Evolutionary conservation across 331 rosid genomes (phyloP), one percentile per base, ranked within the genome.

Genomic region (Telfairia occidentalis): DNA sequence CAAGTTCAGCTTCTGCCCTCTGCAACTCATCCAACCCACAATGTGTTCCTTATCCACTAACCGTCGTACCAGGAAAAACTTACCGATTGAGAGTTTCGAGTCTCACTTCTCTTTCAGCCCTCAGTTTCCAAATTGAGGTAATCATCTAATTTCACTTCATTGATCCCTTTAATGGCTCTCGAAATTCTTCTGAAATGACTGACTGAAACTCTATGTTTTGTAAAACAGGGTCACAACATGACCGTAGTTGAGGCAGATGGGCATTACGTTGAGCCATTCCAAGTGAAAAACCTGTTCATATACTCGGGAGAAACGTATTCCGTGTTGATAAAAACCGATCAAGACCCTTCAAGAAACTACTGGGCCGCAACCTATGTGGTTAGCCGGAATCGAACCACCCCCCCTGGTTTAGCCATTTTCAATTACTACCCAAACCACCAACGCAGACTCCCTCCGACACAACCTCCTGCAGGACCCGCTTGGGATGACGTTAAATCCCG

Each of bases 181-280:
- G 26, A 69, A 40, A 6, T 32, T 32, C 35, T 1, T 42, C 32
- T 19, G 5, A 65, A 65, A 37, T 65, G 73, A 12, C 73, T 65
- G 73, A 12, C 73, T 65, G 0, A 19, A 24, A 28, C 12, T 26
- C 18, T 21, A 42, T 6, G 7, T 60, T 48, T 37, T 2, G 53
- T 15, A 0, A 21, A 65, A 76, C 89, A 92, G 97, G 92, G 95
- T 1, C 98, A 91, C 59, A 89, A 87, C 23, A 89, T 93, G 98
- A 93, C 92, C 1, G 96, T 93, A 32, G 96, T 93, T 7, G 97
- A 91, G 80, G 96, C 97, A 48, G 98, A 93, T 75, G 97, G 98
- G 30, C 94, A 93, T 81, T 82, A 91, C 52, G 96, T 93, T 0
- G 96, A 93, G 59, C 97, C 98, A 18, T 88, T 93, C 18, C 89